Evolutionary conservation across 805 yeast genomes (phyloP), one percentile per base, ranked within the genome.

Genomic region (Sporopachydermia quercuum): DNA sequence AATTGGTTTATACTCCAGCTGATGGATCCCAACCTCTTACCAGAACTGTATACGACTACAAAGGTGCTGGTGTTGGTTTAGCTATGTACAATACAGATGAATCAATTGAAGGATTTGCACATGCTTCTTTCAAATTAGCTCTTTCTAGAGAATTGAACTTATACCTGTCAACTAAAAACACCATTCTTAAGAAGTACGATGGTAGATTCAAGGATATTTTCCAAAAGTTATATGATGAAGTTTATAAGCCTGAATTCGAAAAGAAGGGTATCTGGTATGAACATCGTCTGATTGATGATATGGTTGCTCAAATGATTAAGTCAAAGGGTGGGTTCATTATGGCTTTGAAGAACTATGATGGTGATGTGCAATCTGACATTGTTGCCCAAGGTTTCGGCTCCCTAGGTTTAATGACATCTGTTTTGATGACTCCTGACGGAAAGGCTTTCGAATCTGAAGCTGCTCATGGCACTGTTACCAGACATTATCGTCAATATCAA

Each of bases 381-480:
- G 87, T 81, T 41, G 91, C 91, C 3, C 91, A 81, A 61, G 91
- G 91, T 37, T 81, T 81, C 48, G 91, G 91, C 16, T 80, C 89
- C 2, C 64, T 81, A 47, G 91, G 91, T 40, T 67, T 81, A 47
- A 81, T 81, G 91, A 80, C 91, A 5, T 81, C 91, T 6, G 83
- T 76, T 34, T 68, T 81, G 47, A 76, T 80, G 64, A 77, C 89
- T 14, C 87, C 89, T 39, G 89, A 81, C 60, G 91, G 91, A 35
- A 78, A 78, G 56, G 74, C 86, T n/a, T 81, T 77, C 50, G 91
- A 81, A 63, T 68, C 81, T 44, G 91, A 81, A 58, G 89, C 89
- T 43, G 91, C 91, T 23, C 91, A 81, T 53, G 91, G 91, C 50
- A 81, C 91, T 14, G 91, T 81, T 46, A 81, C 91, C 19, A 76